Base-by-base conservation (phyloP, 441 rosid genomes). In the Adansonia gregorii region DNA sequence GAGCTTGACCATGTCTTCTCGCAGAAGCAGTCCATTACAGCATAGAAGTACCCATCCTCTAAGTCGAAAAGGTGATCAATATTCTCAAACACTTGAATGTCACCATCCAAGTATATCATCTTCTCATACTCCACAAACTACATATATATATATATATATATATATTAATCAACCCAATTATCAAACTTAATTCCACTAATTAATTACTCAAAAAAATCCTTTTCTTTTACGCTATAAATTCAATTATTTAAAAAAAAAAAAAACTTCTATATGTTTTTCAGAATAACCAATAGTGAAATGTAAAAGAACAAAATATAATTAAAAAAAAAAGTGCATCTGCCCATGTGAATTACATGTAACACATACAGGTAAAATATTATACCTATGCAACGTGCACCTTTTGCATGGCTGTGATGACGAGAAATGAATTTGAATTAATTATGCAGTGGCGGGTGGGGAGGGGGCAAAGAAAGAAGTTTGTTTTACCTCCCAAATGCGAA, bases 41-140 rank as follows among this genome's bases (percentile, higher is more conserved):
- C 94, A 11, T 92, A 92, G 27, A 93, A 84, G 72, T 84, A 82
- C 19, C 97, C 95, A 8, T 75, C 71, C 1, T 85, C 83, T 2
- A 41, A 24, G 8, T 92, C 94, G 39, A 93, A 93, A 0, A 92
- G 87, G 73, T 89, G 89, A 70, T 93, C 95, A 2, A 92, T 92
- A 69, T 89, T 92, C 4, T 80, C 87, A 20, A 84, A 93, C 41
- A 93, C 97, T 88, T 93, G 98, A 14, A 93, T 91, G 55, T 93
- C 97, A 1, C 97, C 97, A 65, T 93, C 98, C 78, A 93, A 79
- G 77, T 93, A 92, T 78, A 93, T 83, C 94, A 93, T 87, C 87
- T 85, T 93, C 27, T 82, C 85, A 67, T 90, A 93, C 83, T 93
- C 95, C 85, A 89, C 89, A 79, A 93, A 88, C 97, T 93, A 70